A percentile compares a stretch with the other conserved stretches of the same genome.
Conservation (phyloP, 1,284 basidiomycete species). For the Rhodotorula sp. region DNA sequence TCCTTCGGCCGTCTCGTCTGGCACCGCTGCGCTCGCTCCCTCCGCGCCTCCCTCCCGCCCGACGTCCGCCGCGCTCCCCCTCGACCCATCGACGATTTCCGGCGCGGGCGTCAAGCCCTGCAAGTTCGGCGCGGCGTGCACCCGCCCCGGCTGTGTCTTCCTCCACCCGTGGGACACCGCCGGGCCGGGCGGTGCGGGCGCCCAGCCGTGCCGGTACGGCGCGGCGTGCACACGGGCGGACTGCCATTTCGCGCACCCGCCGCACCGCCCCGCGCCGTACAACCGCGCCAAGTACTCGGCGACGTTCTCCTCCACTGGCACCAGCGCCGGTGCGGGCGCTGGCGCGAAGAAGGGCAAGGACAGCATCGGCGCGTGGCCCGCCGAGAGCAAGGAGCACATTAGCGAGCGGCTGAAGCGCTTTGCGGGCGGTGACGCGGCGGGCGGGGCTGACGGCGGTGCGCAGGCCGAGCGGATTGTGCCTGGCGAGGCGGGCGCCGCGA, state of each 20-base stretch:
- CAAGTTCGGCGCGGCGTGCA: slow-evolving; percentile 70
- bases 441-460: neutral
- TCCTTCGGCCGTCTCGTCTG: slow-evolving; percentile 2
- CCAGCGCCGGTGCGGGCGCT: neutral
- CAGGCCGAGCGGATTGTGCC: slow-evolving; percentile 37
- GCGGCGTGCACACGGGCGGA: slow-evolving; percentile 65
- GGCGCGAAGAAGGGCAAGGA: slow-evolving; percentile 11
- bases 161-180: slow-evolving; percentile 60
- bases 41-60: neutral
- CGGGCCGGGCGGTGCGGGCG: slow-evolving; percentile 18
- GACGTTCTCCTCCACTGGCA: slow-evolving; percentile 28
- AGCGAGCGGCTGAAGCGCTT: slow-evolving; percentile 43
- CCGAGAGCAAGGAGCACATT: slow-evolving; percentile 39
- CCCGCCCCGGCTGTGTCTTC: slow-evolving; percentile 70
- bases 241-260: slow-evolving; percentile 76
- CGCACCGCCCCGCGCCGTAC: slow-evolving; percentile 57
- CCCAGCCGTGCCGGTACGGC: slow-evolving; percentile 66
- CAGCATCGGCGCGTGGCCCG: slow-evolving; percentile 37
- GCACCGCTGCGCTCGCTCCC: neutral
- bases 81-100: slow-evolving; percentile 24
- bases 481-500: slow-evolving; percentile 9
- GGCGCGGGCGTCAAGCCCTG: slow-evolving; percentile 59
- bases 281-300: slow-evolving; percentile 24
- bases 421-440: slow-evolving; percentile 10
- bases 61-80: neutral